Base-by-base conservation (phyloP, 1,284 basidiomycete species). In the Melampsora americana region DNA sequence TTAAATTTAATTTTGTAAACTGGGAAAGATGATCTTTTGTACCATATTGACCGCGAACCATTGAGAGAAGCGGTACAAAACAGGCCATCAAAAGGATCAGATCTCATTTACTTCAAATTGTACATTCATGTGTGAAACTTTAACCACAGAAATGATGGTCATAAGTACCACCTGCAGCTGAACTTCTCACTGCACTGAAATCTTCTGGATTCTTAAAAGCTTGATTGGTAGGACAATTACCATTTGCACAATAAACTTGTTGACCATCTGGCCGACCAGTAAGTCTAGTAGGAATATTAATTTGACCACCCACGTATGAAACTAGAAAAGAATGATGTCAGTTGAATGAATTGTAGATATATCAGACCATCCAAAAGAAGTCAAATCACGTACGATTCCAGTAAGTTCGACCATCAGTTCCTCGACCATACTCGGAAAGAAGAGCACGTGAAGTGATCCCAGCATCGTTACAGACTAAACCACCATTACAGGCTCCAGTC, bases 361-460 rank as follows among this genome's bases (percentile, higher is more conserved):
- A 7, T 6, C 6, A 7, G 20, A 5, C 6, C 6, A 42, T 42
- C 39, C 12, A 4, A 4, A 4, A 35, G 26, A 28, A 62, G 30
- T 6, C 9, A 39, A 20, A 3, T 26, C 12, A 62, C 61, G 30
- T 30, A 62, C 61, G 61, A 62, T 62, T 26, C 61, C 61, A 62
- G 18, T 28, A 62, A 30, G 32, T 28, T 6, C 32, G 5, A 62
- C 61, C 61, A 62, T 30, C 26, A 16, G 61, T 30, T 35, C 32
- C 28, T 30, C 5, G 2, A 28, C 75, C 75, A 26, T 66, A 70
- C 48, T 77, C 75, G 12, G 61, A 68, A 46, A 70, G 69, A 35
- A 75, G 64, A 44, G 60, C 78, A 28, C 53, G 39, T 14, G 78
- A 59, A 18, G 79, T 79, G 46, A 79, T 79, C 16, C 79, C 79